Percentiles rank a stretch among this genome's conserved stretches.
Evolutionary conservation across 2,329 filamentous ascomycete genomes (phyloP).

Genomic region (Claviceps sp.): DNA sequence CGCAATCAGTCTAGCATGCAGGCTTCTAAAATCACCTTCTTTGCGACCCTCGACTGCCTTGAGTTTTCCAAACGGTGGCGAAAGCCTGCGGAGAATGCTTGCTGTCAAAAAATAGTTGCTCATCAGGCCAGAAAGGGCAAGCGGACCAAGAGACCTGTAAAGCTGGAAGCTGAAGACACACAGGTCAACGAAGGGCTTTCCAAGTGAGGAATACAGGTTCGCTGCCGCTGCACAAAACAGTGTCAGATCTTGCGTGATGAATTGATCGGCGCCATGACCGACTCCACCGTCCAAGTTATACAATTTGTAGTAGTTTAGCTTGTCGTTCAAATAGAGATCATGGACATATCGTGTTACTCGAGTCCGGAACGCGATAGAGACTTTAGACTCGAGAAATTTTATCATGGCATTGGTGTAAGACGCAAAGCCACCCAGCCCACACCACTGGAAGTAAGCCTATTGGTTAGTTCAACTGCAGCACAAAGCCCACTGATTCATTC

Average conservation of each 20-base stretch:
- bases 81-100: slow-evolving; percentile 73
- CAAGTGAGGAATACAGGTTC: slow-evolving; percentile 85
- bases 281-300: slow-evolving; percentile 86
- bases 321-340: slow-evolving; percentile 88
- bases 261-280: slow-evolving; percentile 86
- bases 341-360: slow-evolving; percentile 92
- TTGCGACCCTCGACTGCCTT: slow-evolving; percentile 92
- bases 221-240: slow-evolving; percentile 89
- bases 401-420: slow-evolving; percentile 99
- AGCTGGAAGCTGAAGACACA: slow-evolving; percentile 98
- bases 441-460: slow-evolving; percentile 46
- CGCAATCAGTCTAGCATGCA: slow-evolving; percentile 84
- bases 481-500: neutral
- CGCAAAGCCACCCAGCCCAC: slow-evolving; percentile 80
- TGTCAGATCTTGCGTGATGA: slow-evolving; percentile 93
- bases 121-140: slow-evolving; percentile 74
- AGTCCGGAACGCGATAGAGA: slow-evolving; percentile 95
- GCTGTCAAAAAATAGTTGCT: slow-evolving; percentile 93
- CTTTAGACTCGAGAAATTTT: slow-evolving; percentile 94
- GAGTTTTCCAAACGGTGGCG: slow-evolving; percentile 90
- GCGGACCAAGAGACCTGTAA: slow-evolving; percentile 76
- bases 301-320: slow-evolving; percentile 92
- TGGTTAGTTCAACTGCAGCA: neutral
- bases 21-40: slow-evolving; percentile 84
- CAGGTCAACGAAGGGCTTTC: slow-evolving; percentile 95